These are phyloP conservation scores for Circinella minor DNA, from an alignment of 371 early-diverging fungal genomes.

Conservation along the genomic window DNA sequence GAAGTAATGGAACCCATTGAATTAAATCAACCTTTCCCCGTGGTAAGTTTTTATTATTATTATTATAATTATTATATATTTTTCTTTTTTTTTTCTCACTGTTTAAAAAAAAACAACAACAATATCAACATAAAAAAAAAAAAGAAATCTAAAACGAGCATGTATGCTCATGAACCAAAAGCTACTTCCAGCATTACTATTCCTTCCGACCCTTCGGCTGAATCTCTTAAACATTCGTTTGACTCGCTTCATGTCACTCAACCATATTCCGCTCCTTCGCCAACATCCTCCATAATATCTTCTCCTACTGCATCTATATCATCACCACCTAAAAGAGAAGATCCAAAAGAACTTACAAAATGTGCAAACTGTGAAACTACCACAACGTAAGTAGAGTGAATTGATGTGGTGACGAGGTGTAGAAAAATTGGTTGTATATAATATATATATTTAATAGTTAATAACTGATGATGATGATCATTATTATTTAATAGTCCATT, in stretches of 20 bases:
- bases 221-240: neutral
- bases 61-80: neutral
- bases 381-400: constrained; percentile 52
- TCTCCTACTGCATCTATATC: neutral
- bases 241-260: constrained; percentile 3
- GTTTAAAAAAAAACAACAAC: neutral
- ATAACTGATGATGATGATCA: no score
- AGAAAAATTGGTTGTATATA: no score
- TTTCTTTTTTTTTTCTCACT: neutral
- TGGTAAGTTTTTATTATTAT: neutral
- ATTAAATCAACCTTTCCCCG: neutral
- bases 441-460: no score
- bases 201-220: neutral
- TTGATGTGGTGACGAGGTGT: no score
- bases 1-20: constrained; percentile 2
- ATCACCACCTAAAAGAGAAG: neutral
- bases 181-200: constrained; percentile 12
- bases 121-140: neutral
- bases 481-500: constrained; percentile 56
- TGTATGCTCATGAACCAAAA: neutral
- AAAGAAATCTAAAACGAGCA: neutral
- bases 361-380: constrained; percentile 92
- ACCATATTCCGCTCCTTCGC: neutral
- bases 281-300: neutral
- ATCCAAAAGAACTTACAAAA: neutral